Percentiles rank a stretch among this genome's conserved stretches.
phyloP scores from a whole-genome alignment of 2,329 filamentous ascomycete genomes.

The Fusarium pseudograminearum region DNA sequence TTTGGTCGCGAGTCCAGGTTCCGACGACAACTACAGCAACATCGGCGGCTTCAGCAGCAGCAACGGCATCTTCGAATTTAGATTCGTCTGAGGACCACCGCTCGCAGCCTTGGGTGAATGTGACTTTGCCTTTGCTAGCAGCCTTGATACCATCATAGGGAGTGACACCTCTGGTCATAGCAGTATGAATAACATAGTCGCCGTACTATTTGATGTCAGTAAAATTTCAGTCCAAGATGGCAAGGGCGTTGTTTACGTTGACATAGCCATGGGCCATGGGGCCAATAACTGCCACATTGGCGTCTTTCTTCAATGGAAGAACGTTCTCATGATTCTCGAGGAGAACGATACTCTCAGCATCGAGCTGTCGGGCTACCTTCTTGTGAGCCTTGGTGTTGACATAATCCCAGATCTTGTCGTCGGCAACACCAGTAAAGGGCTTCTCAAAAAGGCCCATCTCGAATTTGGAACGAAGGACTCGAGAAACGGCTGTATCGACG shows the following conservation, averaged over 20 bases:
- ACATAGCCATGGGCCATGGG: conserved; percentile 79
- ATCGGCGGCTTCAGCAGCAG: conserved; percentile 73
- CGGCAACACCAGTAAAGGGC: conserved; percentile 70
- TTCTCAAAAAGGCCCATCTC: conserved; percentile 77
- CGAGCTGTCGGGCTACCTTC: conserved; percentile 70
- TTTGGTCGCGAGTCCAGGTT: conserved; percentile 80
- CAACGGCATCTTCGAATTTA: conserved; percentile 74
- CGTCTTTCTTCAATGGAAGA: conserved; percentile 70
- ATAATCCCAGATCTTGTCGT: conserved; percentile 65
- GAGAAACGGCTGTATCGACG: conserved; percentile 74
- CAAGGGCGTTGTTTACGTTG: conserved; percentile 63
- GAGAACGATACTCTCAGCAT: conserved; percentile 72
- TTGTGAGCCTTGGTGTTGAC: conserved; percentile 72
- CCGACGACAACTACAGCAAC: conserved; percentile 80
- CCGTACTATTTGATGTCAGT: conserved; percentile 64
- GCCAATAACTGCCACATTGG: conserved; percentile 79
- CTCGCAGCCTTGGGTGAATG: conserved; percentile 77
- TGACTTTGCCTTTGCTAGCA: conserved; percentile 69
- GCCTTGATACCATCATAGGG: conserved; percentile 76
- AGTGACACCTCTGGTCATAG: conserved; percentile 74
- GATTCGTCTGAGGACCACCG: conserved; percentile 78
- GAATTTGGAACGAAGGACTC: conserved; percentile 76
- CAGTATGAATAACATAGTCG: conserved; percentile 77
- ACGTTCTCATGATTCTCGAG: conserved; percentile 68
- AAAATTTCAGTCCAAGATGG: no score